phyloP scores from a whole-genome alignment of 306 rosid species.

The Astragalus glycyphyllos region DNA sequence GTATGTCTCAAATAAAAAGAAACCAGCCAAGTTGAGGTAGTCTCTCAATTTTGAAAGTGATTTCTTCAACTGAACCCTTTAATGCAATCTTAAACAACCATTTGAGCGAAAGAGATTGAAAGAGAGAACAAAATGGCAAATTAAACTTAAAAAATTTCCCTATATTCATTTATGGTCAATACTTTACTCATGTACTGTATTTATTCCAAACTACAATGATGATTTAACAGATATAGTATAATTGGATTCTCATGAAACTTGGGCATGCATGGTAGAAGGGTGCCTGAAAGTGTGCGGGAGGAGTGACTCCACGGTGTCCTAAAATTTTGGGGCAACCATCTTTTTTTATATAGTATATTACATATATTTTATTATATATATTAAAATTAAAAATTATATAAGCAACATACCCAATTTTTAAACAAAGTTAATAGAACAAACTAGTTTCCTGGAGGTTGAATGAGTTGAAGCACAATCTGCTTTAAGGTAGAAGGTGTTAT shows the following conservation, averaged over 20 bases:
- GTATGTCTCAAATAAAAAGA: constrained; percentile 40
- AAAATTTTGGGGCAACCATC: no score
- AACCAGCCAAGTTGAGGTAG: constrained; percentile 51
- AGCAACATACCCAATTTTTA: no score
- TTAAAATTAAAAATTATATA: no score
- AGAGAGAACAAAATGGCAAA: constrained; percentile 26
- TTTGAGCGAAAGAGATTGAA: background rate
- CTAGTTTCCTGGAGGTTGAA: background rate
- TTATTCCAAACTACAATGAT: constrained; percentile 28
- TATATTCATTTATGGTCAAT: constrained; percentile 14
- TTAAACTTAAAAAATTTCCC: constrained; percentile 13
- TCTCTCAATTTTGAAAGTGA: constrained; percentile 55
- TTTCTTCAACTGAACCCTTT: constrained; percentile 36
- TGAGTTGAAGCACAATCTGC: constrained; percentile 8
- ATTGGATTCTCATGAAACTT: constrained; percentile 11
- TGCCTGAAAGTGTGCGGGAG: no score
- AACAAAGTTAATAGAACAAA: no score
- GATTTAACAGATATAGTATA: constrained; percentile 38
- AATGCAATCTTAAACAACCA: constrained; percentile 47
- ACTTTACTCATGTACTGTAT: background rate
- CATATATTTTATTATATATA: no score
- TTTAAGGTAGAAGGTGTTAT: constrained; percentile 29
- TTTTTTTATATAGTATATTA: no score
- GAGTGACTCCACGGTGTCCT: no score
- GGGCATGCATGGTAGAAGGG: no score